Evolutionary conservation across 2,329 filamentous ascomycete species (phyloP).

Genomic region (Calonectria leucothoes): DNA sequence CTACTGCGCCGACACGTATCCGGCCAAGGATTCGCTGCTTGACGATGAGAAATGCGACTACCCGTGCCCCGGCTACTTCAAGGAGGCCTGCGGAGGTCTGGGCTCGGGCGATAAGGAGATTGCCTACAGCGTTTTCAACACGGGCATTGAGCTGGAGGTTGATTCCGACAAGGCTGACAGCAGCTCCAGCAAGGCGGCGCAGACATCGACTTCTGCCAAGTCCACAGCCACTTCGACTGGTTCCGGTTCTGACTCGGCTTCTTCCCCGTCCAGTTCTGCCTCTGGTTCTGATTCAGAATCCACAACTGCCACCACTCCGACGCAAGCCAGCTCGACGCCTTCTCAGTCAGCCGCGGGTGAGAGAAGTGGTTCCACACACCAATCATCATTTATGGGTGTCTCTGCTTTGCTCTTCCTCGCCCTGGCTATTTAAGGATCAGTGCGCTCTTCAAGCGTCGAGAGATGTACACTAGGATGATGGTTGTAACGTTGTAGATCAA

Average conservation of each 20-base stretch:
- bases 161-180: background rate
- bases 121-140: slow-evolving; percentile 28
- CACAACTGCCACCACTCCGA: background rate
- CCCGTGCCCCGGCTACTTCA: slow-evolving; percentile 24
- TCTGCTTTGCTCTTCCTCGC: background rate
- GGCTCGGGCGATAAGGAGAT: background rate
- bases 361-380: background rate
- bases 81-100: slow-evolving; percentile 21
- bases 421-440: background rate
- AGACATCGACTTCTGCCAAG: background rate
- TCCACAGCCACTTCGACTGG: background rate
- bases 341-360: background rate
- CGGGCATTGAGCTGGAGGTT: background rate
- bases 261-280: background rate
- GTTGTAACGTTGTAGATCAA: background rate
- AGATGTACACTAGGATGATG: background rate
- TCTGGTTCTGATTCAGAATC: background rate
- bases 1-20: slow-evolving; percentile 29
- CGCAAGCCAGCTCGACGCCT: background rate
- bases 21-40: slow-evolving; percentile 2
- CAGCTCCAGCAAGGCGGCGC: background rate
- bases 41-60: slow-evolving; percentile 27
- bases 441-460: background rate
- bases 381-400: background rate
- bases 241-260: background rate